Percentiles rank a stretch among this genome's conserved stretches.
Evolutionary conservation across 2,329 filamentous ascomycete species (phyloP).

Genomic region (Xylariales sp.): DNA sequence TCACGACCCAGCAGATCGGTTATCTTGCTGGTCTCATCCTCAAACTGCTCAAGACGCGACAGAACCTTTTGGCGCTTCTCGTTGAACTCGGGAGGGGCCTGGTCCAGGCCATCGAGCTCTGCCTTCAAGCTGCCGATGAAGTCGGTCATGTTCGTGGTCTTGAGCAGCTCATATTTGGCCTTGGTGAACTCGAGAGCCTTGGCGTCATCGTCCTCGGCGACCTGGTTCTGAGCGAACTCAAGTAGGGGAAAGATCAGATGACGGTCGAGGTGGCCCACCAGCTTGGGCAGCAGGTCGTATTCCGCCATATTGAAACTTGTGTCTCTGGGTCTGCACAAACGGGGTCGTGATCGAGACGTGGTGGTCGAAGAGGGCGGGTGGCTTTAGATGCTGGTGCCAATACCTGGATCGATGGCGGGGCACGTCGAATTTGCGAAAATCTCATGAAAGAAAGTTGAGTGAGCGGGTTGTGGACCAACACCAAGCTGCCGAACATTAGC

Average conservation of each 20-base stretch:
- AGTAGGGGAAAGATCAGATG: conserved; percentile 96
- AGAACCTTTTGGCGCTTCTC: conserved; percentile 88
- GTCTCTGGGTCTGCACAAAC: not conserved
- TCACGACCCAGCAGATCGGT: conserved; percentile 81
- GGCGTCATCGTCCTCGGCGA: conserved; percentile 64
- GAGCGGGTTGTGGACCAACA: conserved; percentile 5
- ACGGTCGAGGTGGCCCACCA: conserved; percentile 89
- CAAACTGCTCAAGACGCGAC: conserved; percentile 73
- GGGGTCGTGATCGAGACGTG: not conserved
- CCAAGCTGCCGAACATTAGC: conserved; percentile 2
- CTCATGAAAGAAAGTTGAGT: not conserved
- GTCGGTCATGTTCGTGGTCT: conserved; percentile 98
- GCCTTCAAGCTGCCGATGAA: conserved; percentile 91
- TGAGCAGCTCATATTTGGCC: conserved; percentile 89
- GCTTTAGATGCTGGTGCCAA: not conserved
- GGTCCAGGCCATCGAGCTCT: conserved; percentile 76
- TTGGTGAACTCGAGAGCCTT: conserved; percentile 68
- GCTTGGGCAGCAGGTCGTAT: conserved; percentile 79
- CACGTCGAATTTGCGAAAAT: conserved; percentile 7
- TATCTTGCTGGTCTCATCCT: conserved; percentile 86
- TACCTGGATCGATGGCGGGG: conserved; percentile 1
- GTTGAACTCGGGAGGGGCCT: conserved; percentile 78
- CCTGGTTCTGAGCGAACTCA: conserved; percentile 81
- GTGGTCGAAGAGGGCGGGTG: not conserved
- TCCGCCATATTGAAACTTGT: conserved; percentile 51